Base-by-base conservation (phyloP, 495 filamentous ascomycete genomes). In the Daldinia loculata region DNA sequence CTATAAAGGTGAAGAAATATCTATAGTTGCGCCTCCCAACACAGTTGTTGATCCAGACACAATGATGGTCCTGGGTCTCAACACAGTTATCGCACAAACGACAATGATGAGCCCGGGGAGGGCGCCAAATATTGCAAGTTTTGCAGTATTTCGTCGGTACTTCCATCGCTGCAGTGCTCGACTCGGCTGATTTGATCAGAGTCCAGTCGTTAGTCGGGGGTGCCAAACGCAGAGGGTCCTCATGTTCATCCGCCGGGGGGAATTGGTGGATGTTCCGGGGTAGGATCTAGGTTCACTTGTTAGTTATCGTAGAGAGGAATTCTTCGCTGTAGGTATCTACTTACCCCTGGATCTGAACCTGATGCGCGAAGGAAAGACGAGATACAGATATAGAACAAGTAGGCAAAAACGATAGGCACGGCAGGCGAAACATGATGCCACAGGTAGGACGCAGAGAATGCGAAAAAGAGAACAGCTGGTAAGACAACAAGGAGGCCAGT, bases 31-130 rank as follows among this genome's bases (percentile, higher is more conserved):
- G 92, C 36, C 96, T 92, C 6, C 95, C 95, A 50, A 99, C 91
- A 79, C 95, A 99, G 78, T 98, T 99, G 81, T 99, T 99, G 56
- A 99, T 88, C 96, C 96, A 99, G 22, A 98, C 93, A 74, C 95
- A 99, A 82, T 99, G 95, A 74, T 99, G 95, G 75, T 99, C 95
- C 71, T 98, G 94, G 0, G 95, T 98, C 77, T 99, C 95, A 51
- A 99, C 88, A 77, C 95, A 99, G 76, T 95, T 97, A 80, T 99
- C 94, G 77, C 95, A 99, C 32, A 97, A 84, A 61, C 96, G 93
- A 80, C 95, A 99, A 78, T 99, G 95, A 75, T 98, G 96, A 71
- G 92, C 93, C 29, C 95, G 90, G 45, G 94, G 94, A 39, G 95
- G 95, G 2, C 95, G 92, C 95, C 95, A 99, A 67, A 98, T 92